Evolutionary conservation across 148 eudicot genomes (phyloP), one percentile per base, ranked within the genome.

Genomic region (Cornus florida): DNA sequence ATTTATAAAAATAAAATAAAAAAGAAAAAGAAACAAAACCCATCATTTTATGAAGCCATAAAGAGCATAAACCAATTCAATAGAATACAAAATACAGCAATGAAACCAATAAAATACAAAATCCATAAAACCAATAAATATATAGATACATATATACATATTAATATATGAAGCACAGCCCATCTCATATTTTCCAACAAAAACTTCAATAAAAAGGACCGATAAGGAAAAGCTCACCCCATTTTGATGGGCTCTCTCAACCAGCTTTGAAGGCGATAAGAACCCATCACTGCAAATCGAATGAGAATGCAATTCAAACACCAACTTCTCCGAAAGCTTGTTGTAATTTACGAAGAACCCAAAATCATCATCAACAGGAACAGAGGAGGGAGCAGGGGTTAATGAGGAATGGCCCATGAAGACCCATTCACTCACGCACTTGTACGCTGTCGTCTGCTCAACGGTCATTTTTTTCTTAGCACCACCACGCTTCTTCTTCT

Each of bases 211-310:
- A 67, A 17, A 31, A 69, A 69, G 2, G 39, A 56, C 56, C 8
- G 69, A 70, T 6, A 10, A n/a, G 7, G 60, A 31, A 67, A 11
- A 75, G 46, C 86, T 81, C 71, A 95, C 99, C 99, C 98, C 97
- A 82, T 89, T 87, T 56, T 85, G 93, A 89, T 93, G 98, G 68
- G 99, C 99, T 84, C 82, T 93, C 75, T 93, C 95, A 72, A 96
- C 99, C 76, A 93, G 89, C 83, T 91, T 92, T 28, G 94, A 74
- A 91, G 99, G 99, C 48, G 99, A 89, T 66, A 96, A 89, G 79
- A 79, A 96, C 76, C 99, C 99, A 89, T 96, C 97, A 83, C 99
- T 96, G 64, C 92, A 89, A 83, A 85, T 89, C 32, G 97, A 88
- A 87, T 95, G 99, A 28, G 87, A 89, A 72, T 95, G 99, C 82